A percentile compares a stretch with the other conserved stretches of the same genome.
These are phyloP conservation scores for Rhododendron williamsianum DNA, from an alignment of 148 eudicot genomes.

Conservation along the genomic window DNA sequence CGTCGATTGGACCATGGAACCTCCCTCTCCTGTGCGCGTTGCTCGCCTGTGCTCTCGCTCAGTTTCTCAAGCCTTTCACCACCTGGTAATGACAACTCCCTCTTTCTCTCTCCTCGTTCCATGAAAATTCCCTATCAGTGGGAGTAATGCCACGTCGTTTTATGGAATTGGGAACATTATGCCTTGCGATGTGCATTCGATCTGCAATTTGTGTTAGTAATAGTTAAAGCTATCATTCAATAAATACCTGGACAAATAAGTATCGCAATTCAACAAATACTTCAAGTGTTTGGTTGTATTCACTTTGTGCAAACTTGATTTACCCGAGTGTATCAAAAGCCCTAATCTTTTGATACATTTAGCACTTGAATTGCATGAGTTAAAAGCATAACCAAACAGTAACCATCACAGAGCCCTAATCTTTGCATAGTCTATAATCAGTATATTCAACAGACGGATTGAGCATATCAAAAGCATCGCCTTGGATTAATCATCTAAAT, in stretches of 20 bases:
- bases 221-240: background rate
- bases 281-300: background rate
- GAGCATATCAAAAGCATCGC: background rate
- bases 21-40: constrained; percentile 48
- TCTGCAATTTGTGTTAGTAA: background rate
- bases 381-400: background rate
- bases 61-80: constrained; percentile 59
- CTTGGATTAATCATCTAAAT: background rate
- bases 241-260: background rate
- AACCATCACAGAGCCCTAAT: background rate
- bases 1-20: constrained; percentile 35
- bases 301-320: background rate
- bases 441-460: background rate
- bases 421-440: background rate
- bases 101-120: background rate
- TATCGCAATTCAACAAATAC: background rate
- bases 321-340: background rate
- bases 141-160: background rate
- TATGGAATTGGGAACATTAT: background rate
- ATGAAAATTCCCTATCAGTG: background rate
- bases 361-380: background rate
- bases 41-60: constrained; percentile 50
- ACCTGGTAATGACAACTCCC: constrained; percentile 26
- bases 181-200: background rate
- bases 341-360: background rate